These are phyloP conservation scores for Phytopythium cucurbitacearum DNA, from an alignment of 352 stramenopile species.

Conservation along the genomic window DNA sequence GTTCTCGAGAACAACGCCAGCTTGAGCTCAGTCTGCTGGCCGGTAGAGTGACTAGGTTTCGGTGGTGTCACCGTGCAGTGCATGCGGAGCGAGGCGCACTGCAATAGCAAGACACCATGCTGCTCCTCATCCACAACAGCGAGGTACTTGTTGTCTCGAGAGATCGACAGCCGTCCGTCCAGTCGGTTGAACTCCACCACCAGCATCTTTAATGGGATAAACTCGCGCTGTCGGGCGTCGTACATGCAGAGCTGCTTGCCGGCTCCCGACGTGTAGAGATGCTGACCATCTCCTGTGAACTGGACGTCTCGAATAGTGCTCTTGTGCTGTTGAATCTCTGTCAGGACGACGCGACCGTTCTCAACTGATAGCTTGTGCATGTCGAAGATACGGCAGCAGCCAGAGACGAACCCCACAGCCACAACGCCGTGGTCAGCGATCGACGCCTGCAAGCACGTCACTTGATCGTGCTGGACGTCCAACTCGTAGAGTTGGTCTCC, in stretches of 20 bases:
- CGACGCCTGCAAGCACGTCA: conserved; percentile 59
- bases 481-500: conserved; percentile 86
- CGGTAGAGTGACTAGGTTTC: conserved; percentile 4
- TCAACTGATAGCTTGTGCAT: conserved; percentile 20
- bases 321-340: conserved; percentile 86
- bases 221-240: conserved; percentile 36
- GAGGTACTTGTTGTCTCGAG: conserved; percentile 33
- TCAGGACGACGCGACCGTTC: conserved; percentile 25
- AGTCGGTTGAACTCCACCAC: conserved; percentile 34
- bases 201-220: conserved; percentile 67
- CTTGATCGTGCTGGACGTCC: conserved; percentile 52
- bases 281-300: conserved; percentile 38
- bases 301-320: conserved; percentile 54
- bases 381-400: conserved; percentile 83
- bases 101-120: conserved; percentile 27
- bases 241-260: conserved; percentile 73
- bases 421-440: conserved; percentile 33
- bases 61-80: conserved; percentile 32
- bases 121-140: conserved; percentile 25
- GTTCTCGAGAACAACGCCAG: conserved; percentile 43
- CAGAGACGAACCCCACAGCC: conserved; percentile 76
- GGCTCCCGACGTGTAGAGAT: conserved; percentile 43
- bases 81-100: conserved; percentile 32
- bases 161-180: conserved; percentile 30
- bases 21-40: conserved; percentile 21